Evolutionary conservation across 345 rosid species (phyloP).

Genomic region (Kernera saxatilis): DNA sequence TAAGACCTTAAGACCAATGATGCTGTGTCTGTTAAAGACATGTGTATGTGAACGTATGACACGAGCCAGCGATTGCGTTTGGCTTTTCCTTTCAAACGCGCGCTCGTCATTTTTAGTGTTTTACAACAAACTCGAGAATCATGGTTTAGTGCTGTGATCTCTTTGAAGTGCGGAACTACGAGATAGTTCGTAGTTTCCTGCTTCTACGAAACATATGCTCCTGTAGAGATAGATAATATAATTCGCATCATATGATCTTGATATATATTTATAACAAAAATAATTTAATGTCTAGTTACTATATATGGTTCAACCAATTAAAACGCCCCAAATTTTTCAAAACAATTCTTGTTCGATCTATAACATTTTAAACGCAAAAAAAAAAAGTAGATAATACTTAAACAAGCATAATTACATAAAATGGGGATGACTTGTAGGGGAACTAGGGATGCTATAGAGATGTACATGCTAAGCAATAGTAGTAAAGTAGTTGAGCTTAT

Average conservation of each 20-base stretch:
- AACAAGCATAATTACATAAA: neutral
- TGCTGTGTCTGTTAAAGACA: constrained; percentile 18
- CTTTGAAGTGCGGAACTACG: neutral
- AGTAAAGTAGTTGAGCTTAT: constrained; percentile 26
- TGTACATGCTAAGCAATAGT: constrained; percentile 12
- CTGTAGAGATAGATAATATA: neutral
- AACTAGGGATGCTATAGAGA: constrained; percentile 8
- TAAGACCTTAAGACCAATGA: constrained; percentile 21
- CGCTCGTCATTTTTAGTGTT: neutral
- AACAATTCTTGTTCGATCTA: neutral
- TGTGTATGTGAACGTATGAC: constrained; percentile 25
- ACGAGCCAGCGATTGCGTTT: constrained; percentile 17
- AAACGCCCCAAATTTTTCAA: neutral
- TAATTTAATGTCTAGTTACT: neutral
- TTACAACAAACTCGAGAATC: neutral
- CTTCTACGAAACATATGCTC: neutral
- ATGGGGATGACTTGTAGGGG: constrained; percentile 11
- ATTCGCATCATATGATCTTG: neutral
- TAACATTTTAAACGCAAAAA: neutral
- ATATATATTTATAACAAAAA: neutral
- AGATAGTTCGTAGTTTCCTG: neutral
- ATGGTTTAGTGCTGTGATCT: neutral
- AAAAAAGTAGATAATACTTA: neutral
- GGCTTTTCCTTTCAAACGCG: constrained; percentile 1
- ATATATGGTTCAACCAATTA: neutral